A percentile compares a stretch with the other conserved stretches of the same genome.
Evolutionary conservation across 441 rosid genomes (phyloP).

Genomic region (Manihot esculenta): DNA sequence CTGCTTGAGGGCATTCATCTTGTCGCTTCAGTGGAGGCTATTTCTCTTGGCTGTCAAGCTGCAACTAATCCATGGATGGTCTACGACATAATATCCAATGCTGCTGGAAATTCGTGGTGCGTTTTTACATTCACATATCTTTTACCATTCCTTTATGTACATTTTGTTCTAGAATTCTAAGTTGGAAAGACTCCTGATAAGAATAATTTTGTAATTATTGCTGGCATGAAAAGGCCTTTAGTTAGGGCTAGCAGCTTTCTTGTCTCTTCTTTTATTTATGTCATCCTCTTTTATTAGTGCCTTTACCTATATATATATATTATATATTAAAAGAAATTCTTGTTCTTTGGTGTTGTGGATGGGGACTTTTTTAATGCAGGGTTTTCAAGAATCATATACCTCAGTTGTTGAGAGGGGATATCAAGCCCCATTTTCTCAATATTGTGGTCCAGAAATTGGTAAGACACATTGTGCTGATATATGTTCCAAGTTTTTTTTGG

Average conservation of each 20-base stretch:
- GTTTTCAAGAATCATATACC: conserved; percentile 77
- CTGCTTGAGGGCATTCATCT: conserved; percentile 90
- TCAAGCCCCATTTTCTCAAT: conserved; percentile 48
- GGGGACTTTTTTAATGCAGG: conserved; percentile 48
- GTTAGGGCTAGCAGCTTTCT: not conserved
- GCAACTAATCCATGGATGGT: conserved; percentile 92
- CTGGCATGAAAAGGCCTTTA: not conserved
- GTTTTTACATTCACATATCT: conserved; percentile 12
- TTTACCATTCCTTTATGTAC: conserved; percentile 18
- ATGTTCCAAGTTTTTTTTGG: not conserved
- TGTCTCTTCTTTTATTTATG: not conserved
- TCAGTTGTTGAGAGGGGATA: conserved; percentile 50
- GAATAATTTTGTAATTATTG: not conserved
- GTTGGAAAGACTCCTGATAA: not conserved
- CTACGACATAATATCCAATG: conserved; percentile 91
- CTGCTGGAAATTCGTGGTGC: conserved; percentile 98
- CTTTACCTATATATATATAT: not conserved
- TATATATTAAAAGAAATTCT: not conserved
- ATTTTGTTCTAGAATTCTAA: not conserved
- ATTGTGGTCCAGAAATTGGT: conserved; percentile 66
- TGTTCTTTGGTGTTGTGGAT: not conserved
- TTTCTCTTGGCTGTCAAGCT: conserved; percentile 68
- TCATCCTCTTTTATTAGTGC: not conserved
- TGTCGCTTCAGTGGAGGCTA: conserved; percentile 88
- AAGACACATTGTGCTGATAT: conserved; percentile 27